Evolutionary conservation across 345 rosid species (phyloP), one percentile per base, ranked within the genome.

Genomic region (Limnanthes douglasii): DNA sequence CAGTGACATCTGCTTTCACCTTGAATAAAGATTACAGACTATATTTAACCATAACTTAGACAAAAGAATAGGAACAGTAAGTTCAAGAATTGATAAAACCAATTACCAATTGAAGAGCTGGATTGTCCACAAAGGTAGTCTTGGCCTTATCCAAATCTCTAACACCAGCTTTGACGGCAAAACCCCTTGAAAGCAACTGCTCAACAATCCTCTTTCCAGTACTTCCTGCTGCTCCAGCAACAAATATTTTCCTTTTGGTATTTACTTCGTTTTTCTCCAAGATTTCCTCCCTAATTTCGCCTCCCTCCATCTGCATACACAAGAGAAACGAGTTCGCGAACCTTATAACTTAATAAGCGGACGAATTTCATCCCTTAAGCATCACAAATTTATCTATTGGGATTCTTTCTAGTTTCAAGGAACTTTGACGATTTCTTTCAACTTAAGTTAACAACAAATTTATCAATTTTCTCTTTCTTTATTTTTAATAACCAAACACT

Each of bases 1-100:
- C 80, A 0, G 94, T 78, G 11, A 86, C 93, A 50, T 86, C 94
- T 21, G 93, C 80, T 71, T 62, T 74, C 51, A 86, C 94, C 97
- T 86, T 42, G 34, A 36, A 53, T 31, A 30, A 35, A 12, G 5
- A 12, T 30, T 14, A 38, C 32, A 53, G 17, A 28, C 14, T 12
- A 30, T 7, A 41, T 20, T 19, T 2, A 15, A 28, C 26, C 10
- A 38, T 13, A 17, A 17, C 5, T 3, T 15, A n/a, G n/a, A n/a
- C n/a, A n/a, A n/a, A n/a, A n/a, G n/a, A n/a, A n/a, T n/a, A n/a
- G n/a, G n/a, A n/a, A n/a, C n/a, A n/a, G n/a, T n/a, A n/a, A n/a
- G n/a, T 41, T 22, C 6, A 14, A 10, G 21, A 41, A 18, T 0
- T n/a, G 51, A 44, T 10, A 12, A 34, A 49, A 23, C 16, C 45